Percentiles rank a stretch among this genome's conserved stretches.
Evolutionary conservation across 1,284 basidiomycete genomes (phyloP).

Genomic region (Rhizoctonia solani): DNA sequence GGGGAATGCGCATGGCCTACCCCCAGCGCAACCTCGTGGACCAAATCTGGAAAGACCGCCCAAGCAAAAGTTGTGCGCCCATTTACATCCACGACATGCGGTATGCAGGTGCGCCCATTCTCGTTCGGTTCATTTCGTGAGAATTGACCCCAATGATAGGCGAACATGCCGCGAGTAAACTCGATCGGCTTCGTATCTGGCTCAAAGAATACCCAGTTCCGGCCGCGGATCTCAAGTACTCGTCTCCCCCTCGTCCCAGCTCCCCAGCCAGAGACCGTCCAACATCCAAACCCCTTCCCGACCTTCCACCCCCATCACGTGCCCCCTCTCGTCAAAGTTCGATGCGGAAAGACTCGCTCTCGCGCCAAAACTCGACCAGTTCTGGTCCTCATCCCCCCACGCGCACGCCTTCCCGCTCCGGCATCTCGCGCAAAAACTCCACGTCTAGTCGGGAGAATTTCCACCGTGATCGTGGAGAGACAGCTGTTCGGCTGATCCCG

Average conservation of each 20-base stretch:
- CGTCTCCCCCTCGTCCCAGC: not conserved
- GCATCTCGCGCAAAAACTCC: not conserved
- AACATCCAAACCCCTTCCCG: not conserved
- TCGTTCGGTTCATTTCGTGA: constrained; percentile 40
- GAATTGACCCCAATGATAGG: constrained; percentile 2
- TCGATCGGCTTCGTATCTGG: constrained; percentile 41
- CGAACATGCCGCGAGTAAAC: constrained; percentile 40
- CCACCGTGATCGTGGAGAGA: not conserved
- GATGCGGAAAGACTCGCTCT: not conserved
- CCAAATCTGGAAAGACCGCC: constrained; percentile 77
- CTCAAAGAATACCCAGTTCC: constrained; percentile 18
- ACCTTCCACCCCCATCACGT: not conserved
- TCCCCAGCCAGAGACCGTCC: not conserved
- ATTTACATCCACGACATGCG: constrained; percentile 76
- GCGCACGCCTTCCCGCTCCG: not conserved
- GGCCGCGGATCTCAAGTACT: constrained; percentile 12
- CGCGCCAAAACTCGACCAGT: constrained; percentile 1
- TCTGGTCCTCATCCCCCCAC: not conserved
- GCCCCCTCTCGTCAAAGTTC: constrained; percentile 2
- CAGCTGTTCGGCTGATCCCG: not conserved
- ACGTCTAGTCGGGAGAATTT: not conserved
- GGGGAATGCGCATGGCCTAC: constrained; percentile 49
- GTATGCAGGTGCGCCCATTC: constrained; percentile 64
- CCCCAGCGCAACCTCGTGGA: constrained; percentile 86
- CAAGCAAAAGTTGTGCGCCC: constrained; percentile 62